Evolutionary conservation across 768 basidiomycete genomes (phyloP).

Genomic region (Austroboletus eburneus): DNA sequence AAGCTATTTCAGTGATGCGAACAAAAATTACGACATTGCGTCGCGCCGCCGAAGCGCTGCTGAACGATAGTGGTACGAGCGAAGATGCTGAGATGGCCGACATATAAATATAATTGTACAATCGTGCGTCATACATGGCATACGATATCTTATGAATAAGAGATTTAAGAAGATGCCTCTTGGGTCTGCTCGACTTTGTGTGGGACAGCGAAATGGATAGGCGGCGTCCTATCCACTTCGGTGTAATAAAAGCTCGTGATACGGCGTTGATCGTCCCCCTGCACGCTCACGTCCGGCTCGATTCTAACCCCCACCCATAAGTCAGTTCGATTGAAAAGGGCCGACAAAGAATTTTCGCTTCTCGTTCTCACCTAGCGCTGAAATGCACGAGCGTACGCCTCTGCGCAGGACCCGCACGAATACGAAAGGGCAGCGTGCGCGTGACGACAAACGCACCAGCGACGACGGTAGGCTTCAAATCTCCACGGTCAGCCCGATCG

Average conservation of each 20-base stretch:
- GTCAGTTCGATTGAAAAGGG: not conserved
- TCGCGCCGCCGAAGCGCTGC: slow-evolving; percentile 54
- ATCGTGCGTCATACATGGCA: slow-evolving; percentile 5
- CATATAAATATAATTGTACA: slow-evolving; percentile 17
- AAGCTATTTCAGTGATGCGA: slow-evolving; percentile 78
- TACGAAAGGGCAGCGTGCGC: slow-evolving; percentile 36
- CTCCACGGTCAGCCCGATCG: too few species aligned
- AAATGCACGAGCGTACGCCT: slow-evolving; percentile 31
- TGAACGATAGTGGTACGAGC: slow-evolving; percentile 38
- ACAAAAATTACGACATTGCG: slow-evolving; percentile 65
- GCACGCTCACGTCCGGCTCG: slow-evolving; percentile 17
- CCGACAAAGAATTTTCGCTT: not conserved
- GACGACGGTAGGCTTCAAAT: slow-evolving; percentile 33
- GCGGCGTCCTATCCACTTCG: slow-evolving; percentile 26
- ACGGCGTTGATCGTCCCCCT: slow-evolving; percentile 19
- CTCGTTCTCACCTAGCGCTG: slow-evolving; percentile 35
- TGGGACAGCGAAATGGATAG: slow-evolving; percentile 30
- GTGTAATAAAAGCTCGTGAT: slow-evolving; percentile 37
- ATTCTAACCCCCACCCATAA: slow-evolving; percentile 16
- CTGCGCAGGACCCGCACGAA: slow-evolving; percentile 39
- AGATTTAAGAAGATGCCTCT: too few species aligned
- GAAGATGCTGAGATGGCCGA: slow-evolving; percentile 56
- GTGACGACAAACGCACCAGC: slow-evolving; percentile 39
- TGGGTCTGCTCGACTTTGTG: slow-evolving; percentile 5
- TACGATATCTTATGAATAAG: too few species aligned